Evolutionary conservation across 352 stramenopile species (phyloP).

Genomic region (Globisporangium nagaii): DNA sequence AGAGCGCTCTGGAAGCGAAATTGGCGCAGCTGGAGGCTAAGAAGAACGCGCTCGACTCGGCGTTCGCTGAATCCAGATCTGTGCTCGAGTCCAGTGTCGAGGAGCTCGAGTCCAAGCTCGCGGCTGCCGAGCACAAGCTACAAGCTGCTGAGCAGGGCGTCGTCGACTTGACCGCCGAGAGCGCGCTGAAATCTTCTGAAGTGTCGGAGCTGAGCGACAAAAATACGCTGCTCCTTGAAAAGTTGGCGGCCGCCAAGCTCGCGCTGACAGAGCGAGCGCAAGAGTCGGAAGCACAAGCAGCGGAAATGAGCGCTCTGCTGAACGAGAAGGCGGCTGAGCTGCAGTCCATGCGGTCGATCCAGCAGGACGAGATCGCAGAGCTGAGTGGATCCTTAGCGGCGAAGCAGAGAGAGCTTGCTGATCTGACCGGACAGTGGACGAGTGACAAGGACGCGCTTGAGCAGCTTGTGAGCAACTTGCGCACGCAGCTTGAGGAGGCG

Average conservation of each 20-base stretch:
- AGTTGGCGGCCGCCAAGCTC: slow-evolving; percentile 1
- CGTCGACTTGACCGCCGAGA: background rate
- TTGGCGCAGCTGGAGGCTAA: background rate
- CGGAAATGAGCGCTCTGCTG: background rate
- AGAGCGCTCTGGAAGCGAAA: background rate
- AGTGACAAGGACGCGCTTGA: slow-evolving; percentile 11
- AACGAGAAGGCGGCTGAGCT: background rate
- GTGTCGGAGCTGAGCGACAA: background rate
- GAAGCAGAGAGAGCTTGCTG: slow-evolving; percentile 7
- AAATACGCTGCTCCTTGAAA: background rate
- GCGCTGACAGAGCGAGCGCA: background rate
- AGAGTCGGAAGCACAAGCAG: background rate
- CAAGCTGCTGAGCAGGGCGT: background rate
- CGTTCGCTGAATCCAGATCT: no score
- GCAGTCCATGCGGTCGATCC: slow-evolving; percentile 11
- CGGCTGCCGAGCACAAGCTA: background rate
- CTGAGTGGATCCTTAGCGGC: background rate
- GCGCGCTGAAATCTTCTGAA: background rate
- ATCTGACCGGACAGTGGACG: slow-evolving; percentile 7
- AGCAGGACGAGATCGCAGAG: slow-evolving; percentile 9
- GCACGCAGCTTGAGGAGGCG: slow-evolving; percentile 4
- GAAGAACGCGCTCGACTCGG: background rate
- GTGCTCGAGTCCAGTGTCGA: no score
- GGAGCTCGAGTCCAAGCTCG: background rate
- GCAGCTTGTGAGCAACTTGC: slow-evolving; percentile 9